phyloP scores from a whole-genome alignment of 345 rosid species.

The Durio zibethinus region DNA sequence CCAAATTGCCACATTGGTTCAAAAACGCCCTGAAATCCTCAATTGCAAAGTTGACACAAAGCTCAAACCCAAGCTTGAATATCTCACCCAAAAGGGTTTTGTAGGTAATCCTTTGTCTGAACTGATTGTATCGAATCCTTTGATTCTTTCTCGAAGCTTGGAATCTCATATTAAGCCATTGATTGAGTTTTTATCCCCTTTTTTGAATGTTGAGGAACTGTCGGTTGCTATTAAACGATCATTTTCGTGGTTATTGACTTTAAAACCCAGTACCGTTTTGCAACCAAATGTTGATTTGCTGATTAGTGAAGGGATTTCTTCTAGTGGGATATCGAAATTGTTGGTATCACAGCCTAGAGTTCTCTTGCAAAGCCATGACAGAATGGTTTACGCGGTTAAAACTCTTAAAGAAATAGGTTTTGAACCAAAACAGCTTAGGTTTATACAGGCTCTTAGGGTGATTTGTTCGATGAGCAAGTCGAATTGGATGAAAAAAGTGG shows the following conservation, averaged over 20 bases:
- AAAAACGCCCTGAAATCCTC: background rate
- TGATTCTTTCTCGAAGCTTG: background rate
- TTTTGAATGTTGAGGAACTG: background rate
- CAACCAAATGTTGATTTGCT: slow-evolving; percentile 4
- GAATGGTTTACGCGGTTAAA: slow-evolving; percentile 8
- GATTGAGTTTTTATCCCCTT: background rate
- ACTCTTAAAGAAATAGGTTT: slow-evolving; percentile 1
- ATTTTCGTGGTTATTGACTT: background rate
- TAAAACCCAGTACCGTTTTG: background rate
- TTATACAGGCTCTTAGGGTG: slow-evolving; percentile 11
- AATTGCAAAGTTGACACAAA: background rate
- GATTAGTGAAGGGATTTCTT: background rate
- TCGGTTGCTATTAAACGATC: slow-evolving; percentile 6
- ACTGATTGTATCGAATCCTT: background rate
- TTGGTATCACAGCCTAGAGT: slow-evolving; percentile 3
- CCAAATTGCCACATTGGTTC: background rate
- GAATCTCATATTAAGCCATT: background rate
- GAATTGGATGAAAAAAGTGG: slow-evolving; percentile 6
- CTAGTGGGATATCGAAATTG: background rate
- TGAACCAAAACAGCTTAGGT: background rate
- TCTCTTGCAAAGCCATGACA: slow-evolving; percentile 2
- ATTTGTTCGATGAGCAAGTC: background rate
- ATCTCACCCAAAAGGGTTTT: background rate
- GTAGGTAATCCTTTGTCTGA: background rate
- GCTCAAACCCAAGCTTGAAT: background rate